Evolutionary conservation across 345 rosid species (phyloP).

Genomic region (Clausena lansium): DNA sequence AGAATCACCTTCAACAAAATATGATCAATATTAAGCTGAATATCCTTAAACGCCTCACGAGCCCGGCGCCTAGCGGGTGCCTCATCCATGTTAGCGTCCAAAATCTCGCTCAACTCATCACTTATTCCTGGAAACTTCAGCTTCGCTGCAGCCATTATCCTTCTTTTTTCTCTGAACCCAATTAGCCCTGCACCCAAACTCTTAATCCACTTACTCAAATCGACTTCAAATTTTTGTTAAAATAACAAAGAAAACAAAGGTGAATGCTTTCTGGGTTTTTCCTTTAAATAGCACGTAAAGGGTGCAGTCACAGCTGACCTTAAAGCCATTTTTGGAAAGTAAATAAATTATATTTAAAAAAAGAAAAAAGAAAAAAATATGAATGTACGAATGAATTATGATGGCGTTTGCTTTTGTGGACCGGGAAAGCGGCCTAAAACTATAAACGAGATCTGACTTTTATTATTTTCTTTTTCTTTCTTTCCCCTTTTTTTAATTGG

Average conservation of each 20-base stretch:
- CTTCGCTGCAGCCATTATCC: slow-evolving; percentile 33
- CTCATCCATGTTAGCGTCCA: slow-evolving; percentile 65
- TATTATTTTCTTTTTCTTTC: neutral
- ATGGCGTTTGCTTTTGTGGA: neutral
- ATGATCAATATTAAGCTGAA: slow-evolving; percentile 79
- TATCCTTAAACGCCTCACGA: slow-evolving; percentile 71
- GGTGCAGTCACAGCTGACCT: slow-evolving; percentile 23
- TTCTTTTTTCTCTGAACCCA: slow-evolving; percentile 18
- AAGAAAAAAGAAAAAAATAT: neutral
- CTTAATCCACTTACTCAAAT: slow-evolving; percentile 13
- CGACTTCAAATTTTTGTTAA: neutral
- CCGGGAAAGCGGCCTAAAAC: neutral
- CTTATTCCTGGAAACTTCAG: slow-evolving; percentile 43
- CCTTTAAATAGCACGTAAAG: slow-evolving; percentile 30
- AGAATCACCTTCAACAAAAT: slow-evolving; percentile 70
- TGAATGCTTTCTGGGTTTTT: neutral
- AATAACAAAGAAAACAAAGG: too few species aligned
- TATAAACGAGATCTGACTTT: neutral
- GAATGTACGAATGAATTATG: too few species aligned
- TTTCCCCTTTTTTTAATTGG: neutral
- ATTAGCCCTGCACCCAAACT: slow-evolving; percentile 23
- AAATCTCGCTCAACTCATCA: slow-evolving; percentile 54
- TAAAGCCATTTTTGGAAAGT: slow-evolving; percentile 27
- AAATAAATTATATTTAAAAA: neutral
- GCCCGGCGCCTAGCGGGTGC: slow-evolving; percentile 71